Conservation (phyloP, 2,329 filamentous ascomycete genomes). For the Colletotrichum melonis region DNA sequence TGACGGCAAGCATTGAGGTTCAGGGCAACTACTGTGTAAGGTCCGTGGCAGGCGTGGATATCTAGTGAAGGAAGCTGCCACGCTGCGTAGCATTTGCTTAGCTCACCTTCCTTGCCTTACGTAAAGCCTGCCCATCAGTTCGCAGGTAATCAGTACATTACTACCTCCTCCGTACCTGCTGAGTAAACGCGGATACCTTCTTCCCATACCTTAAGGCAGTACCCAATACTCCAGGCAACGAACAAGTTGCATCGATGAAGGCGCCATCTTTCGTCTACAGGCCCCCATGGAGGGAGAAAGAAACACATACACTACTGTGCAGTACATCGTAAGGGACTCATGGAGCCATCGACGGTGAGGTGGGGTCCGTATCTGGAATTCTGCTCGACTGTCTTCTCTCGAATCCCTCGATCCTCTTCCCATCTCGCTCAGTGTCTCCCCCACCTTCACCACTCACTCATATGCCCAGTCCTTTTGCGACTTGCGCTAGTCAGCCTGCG, state of each 20-base stretch:
- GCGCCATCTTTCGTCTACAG: background rate
- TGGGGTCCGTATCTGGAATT: background rate
- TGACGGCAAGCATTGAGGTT: background rate
- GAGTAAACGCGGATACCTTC: background rate
- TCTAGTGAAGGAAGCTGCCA: background rate
- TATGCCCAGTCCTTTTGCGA: background rate
- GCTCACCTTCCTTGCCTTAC: background rate
- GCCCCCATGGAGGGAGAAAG: background rate
- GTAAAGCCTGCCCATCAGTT: background rate
- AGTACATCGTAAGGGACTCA: background rate
- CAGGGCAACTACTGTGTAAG: no score
- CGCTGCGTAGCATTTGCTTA: background rate
- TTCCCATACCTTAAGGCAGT: no score
- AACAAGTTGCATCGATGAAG: background rate
- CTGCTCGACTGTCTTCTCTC: background rate
- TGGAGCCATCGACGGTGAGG: background rate
- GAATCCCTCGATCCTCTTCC: background rate
- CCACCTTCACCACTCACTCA: background rate
- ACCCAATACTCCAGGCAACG: background rate
- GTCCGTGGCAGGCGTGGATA: no score
- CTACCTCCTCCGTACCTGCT: background rate
- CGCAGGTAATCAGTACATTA: background rate
- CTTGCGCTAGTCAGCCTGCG: slow-evolving; percentile 9
- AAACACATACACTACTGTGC: no score
- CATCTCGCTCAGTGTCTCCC: background rate